Conservation (phyloP, 495 filamentous ascomycete species). For the Aspergillus nidulans region DNA sequence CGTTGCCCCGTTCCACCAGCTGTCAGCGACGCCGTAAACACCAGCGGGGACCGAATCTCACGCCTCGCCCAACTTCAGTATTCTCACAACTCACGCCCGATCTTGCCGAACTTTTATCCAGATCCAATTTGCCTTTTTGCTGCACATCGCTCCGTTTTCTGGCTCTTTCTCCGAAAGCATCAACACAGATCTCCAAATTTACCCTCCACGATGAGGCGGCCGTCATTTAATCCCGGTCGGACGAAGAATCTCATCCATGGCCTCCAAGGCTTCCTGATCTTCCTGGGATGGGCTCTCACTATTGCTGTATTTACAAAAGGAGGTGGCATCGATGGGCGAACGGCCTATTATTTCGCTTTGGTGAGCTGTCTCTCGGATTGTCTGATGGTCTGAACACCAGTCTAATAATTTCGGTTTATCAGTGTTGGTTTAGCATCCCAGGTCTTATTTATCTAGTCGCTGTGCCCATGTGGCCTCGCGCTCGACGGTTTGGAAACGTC, state of each 20-base stretch:
- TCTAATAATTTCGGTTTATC: conserved; percentile 15
- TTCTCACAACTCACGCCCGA: background rate
- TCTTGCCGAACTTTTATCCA: background rate
- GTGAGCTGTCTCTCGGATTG: conserved; percentile 48
- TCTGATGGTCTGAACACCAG: background rate
- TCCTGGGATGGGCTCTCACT: conserved; percentile 67
- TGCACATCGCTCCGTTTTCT: background rate
- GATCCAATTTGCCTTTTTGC: background rate
- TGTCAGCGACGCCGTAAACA: conserved; percentile 21
- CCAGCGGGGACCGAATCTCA: conserved; percentile 2
- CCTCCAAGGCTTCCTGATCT: conserved; percentile 60
- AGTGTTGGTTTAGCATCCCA: conserved; percentile 85
- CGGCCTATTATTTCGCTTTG: conserved; percentile 72
- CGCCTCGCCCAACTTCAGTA: background rate
- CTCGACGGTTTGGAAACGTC: conserved; percentile 71
- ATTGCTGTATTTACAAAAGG: conserved; percentile 67
- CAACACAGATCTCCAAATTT: background rate
- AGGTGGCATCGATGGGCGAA: conserved; percentile 60
- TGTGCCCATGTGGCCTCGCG: conserved; percentile 79
- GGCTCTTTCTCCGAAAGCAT: conserved; percentile 1
- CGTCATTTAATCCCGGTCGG: conserved; percentile 37
- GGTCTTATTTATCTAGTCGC: conserved; percentile 79
- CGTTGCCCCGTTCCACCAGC: conserved; percentile 24
- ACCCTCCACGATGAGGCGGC: conserved; percentile 24
- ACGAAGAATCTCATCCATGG: conserved; percentile 49